Evolutionary conservation across 2,329 filamentous ascomycete species (phyloP), one percentile per base, ranked within the genome.

Genomic region (Anthostomella pinea): DNA sequence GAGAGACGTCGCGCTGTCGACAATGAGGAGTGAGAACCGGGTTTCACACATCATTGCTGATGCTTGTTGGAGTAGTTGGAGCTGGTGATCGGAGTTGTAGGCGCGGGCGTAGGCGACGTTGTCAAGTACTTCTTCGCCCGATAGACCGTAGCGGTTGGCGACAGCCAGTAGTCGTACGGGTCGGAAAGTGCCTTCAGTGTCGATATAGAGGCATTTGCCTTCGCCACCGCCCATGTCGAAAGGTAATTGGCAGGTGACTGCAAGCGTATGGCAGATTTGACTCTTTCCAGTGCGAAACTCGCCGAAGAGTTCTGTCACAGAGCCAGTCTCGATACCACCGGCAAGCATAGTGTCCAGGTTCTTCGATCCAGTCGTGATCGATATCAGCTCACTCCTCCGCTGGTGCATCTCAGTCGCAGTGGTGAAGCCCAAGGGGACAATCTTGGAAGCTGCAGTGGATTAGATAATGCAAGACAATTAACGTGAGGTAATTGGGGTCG

Each of bases 11-110:
- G 94, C 94, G 38, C 89, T 95, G 66, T 98, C 93, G 38, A 98
- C 93, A 31, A 98, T 82, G 32, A 98, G 80, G 7, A 98, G 76
- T 3, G 93, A 97, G 64, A 98, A 98, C 4, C 93, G 82, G 1
- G 93, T 98, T 69, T 98, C 94, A 39, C 90, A 96, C 94, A 98
- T 98, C 93, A 98, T 98, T 45, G 89, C 82, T 2, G 93, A 85
- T 3, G 93, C 94, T 63, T 97, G 91, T 55, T 93, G 93, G 45
- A 98, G 80, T 6, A 98, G 75, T 61, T 95, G 88, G 33, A 98
- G 77, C 63, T 98, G 93, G 64, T 98, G 93, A 50, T 98, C 93
- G 0, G 91, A 97, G 63, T 98, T 98, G 71, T 98, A 98, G 8
- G 93, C 93, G 42, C 93, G 84, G 32, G 94, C 94, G 62, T 98